Conservation (phyloP, 2,329 filamentous ascomycete species). For the Orbilia oligospora region DNA sequence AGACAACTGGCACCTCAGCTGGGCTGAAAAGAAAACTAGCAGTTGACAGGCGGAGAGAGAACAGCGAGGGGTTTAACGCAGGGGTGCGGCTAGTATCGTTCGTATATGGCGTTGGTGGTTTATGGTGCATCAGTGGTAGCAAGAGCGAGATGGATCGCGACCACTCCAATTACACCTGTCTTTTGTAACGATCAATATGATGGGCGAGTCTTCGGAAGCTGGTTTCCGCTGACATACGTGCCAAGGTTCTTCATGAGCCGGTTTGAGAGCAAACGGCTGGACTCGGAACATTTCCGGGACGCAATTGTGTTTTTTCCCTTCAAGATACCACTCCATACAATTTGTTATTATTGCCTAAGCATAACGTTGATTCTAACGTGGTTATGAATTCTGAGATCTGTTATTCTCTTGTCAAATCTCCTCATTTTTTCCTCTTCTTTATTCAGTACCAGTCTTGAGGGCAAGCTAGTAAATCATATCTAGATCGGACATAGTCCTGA, state of each 20-base stretch:
- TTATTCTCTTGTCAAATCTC: not conserved
- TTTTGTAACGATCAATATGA: not conserved
- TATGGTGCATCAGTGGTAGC: not conserved
- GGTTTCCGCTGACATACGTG: slow-evolving; percentile 3
- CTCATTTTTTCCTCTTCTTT: not conserved
- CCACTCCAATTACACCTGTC: not conserved
- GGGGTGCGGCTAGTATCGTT: slow-evolving; percentile 18
- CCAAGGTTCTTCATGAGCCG: slow-evolving; percentile 20
- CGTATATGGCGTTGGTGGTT: not conserved
- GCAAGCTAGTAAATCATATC: not conserved
- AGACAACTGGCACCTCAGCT: slow-evolving; percentile 13
- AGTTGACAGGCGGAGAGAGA: slow-evolving; percentile 16
- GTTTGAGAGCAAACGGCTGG: slow-evolving; percentile 23
- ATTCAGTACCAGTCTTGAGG: not conserved
- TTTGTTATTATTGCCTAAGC: not conserved
- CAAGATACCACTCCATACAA: slow-evolving; percentile 12
- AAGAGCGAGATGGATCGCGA: not conserved
- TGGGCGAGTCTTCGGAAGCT: not conserved
- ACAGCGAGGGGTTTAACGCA: slow-evolving; percentile 15
- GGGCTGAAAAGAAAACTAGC: not conserved
- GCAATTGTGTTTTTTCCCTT: slow-evolving; percentile 1
- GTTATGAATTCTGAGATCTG: not conserved
- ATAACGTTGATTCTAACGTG: slow-evolving; percentile 1
- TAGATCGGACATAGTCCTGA: not conserved
- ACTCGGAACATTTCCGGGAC: not conserved